These are phyloP conservation scores for Penicillium griseofulvum DNA, from an alignment of 2,329 filamentous ascomycete genomes.

Conservation along the genomic window DNA sequence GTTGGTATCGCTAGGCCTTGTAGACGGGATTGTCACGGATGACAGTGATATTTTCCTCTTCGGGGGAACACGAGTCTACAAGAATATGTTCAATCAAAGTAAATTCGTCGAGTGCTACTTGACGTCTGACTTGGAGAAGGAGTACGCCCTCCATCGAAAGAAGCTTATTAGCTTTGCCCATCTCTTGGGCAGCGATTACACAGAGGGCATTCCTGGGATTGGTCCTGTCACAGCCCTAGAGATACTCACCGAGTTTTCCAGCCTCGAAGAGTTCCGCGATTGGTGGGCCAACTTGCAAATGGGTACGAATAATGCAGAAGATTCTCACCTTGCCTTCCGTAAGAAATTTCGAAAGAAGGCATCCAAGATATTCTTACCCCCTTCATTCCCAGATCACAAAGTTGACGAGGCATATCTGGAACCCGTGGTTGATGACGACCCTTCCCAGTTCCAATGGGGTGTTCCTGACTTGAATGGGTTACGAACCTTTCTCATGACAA, in stretches of 20 bases:
- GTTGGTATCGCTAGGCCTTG: constrained; percentile 78
- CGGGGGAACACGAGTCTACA: constrained; percentile 93
- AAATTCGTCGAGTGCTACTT: constrained; percentile 98
- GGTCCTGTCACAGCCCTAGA: constrained; percentile 94
- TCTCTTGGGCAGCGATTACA: constrained; percentile 90
- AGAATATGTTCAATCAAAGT: constrained; percentile 99
- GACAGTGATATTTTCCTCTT: constrained; percentile 97
- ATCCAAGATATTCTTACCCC: constrained; percentile 81
- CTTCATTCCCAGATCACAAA: constrained; percentile 71
- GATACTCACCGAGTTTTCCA: constrained; percentile 83
- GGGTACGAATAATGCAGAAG: constrained; percentile 58
- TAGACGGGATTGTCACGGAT: constrained; percentile 97
- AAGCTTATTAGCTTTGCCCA: constrained; percentile 89
- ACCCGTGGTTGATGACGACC: constrained; percentile 78
- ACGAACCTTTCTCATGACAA: constrained; percentile 79
- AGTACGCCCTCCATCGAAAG: constrained; percentile 80
- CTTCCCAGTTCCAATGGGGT: constrained; percentile 88
- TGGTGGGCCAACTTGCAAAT: constrained; percentile 85
- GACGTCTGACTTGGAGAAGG: constrained; percentile 75
- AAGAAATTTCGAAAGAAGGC: constrained; percentile 83
- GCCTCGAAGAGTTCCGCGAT: constrained; percentile 70
- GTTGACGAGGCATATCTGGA: constrained; percentile 81
- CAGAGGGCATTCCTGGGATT: constrained; percentile 83
- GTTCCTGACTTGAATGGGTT: constrained; percentile 88
- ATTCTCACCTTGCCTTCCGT: constrained; percentile 65